Evolutionary conservation across 2,329 filamentous ascomycete genomes (phyloP).

Genomic region (Pseudogymnoascus sp.): DNA sequence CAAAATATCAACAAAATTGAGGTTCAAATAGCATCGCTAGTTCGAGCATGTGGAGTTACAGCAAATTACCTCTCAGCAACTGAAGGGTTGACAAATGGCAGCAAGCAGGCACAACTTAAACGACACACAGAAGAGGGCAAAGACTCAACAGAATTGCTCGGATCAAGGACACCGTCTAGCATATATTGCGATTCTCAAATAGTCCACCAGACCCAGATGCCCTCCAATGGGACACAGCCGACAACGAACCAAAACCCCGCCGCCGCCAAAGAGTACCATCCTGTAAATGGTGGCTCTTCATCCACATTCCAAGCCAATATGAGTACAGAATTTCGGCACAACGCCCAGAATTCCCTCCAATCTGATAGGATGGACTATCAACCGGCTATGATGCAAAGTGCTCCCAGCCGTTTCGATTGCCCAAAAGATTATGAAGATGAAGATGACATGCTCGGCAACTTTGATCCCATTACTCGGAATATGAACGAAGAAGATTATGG

Average conservation of each 20-base stretch:
- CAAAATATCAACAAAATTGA: neutral
- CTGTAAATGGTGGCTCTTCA: neutral
- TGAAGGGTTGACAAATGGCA: neutral
- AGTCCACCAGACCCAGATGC: constrained; percentile 26
- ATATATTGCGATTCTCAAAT: constrained; percentile 23
- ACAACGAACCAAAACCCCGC: neutral
- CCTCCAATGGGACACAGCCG: constrained; percentile 11
- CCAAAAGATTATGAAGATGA: constrained; percentile 23
- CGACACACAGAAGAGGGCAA: neutral
- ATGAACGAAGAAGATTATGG: constrained; percentile 20
- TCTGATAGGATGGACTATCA: neutral
- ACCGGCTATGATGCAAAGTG: neutral
- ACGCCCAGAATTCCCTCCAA: neutral
- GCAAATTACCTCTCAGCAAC: neutral
- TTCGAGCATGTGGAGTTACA: neutral
- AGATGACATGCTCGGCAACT: constrained; percentile 14
- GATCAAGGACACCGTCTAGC: constrained; percentile 15
- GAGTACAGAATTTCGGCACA: neutral
- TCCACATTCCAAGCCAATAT: neutral
- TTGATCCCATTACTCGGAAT: constrained; percentile 12
- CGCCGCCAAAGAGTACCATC: neutral
- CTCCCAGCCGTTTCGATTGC: constrained; percentile 12
- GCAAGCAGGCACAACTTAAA: neutral
- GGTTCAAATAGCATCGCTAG: neutral
- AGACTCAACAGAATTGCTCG: neutral